These are phyloP conservation scores for Pseudogymnoascus destructans DNA, from an alignment of 2,329 filamentous ascomycete genomes.

Conservation along the genomic window DNA sequence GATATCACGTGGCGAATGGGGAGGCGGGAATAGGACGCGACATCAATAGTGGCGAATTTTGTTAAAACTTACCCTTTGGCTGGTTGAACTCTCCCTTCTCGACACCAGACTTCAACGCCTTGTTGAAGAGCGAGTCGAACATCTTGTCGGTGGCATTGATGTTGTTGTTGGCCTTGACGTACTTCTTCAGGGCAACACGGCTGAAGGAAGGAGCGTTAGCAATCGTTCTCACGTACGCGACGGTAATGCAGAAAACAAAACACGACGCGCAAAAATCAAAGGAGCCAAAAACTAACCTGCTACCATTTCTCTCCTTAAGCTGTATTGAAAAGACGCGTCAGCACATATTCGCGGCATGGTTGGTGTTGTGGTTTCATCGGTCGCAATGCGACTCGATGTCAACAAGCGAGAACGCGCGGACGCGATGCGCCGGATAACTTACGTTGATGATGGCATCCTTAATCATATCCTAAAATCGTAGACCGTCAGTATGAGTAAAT, in stretches of 20 bases:
- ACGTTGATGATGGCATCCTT: conserved; percentile 59
- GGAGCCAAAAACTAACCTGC: conserved; percentile 42
- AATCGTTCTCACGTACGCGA: conserved; percentile 1
- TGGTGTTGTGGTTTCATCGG: conserved; percentile 10
- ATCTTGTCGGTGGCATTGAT: conserved; percentile 40
- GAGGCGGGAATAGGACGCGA: background rate
- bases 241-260: conserved; percentile 7
- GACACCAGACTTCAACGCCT: conserved; percentile 52
- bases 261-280: conserved; percentile 11
- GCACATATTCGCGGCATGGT: conserved; percentile 19
- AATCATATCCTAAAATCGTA: conserved; percentile 43
- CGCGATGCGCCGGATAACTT: conserved; percentile 42
- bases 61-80: conserved; percentile 51
- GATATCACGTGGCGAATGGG: conserved; percentile 1
- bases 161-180: conserved; percentile 59
- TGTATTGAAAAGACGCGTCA: conserved; percentile 29
- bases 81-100: conserved; percentile 56
- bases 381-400: conserved; percentile 11
- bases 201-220: conserved; percentile 28
- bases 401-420: conserved; percentile 17
- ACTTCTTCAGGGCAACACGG: conserved; percentile 63
- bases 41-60: background rate
- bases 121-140: conserved; percentile 59
- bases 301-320: conserved; percentile 59
- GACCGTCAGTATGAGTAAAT: background rate